A percentile compares a stretch with the other conserved stretches of the same genome.
Evolutionary conservation across 352 stramenopile genomes (phyloP).

Genomic region (Globisporangium ultimum): DNA sequence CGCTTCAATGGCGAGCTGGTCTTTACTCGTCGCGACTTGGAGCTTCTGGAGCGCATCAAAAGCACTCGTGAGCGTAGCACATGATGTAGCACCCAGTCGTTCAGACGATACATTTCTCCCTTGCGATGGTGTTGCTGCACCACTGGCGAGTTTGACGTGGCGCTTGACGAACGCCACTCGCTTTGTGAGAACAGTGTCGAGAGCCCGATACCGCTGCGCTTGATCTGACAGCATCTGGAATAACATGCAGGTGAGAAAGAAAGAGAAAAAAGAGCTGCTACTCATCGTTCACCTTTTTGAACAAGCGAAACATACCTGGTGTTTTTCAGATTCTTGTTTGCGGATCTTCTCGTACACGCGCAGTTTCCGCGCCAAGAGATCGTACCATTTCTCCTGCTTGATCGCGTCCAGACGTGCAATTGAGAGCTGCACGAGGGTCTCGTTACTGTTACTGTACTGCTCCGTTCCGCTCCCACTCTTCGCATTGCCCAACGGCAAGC

Average conservation of each 20-base stretch:
- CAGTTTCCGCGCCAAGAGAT: slow-evolving; percentile 20
- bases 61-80: background rate
- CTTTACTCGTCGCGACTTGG: slow-evolving; percentile 15
- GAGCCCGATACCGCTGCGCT: background rate
- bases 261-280: background rate
- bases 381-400: slow-evolving; percentile 31
- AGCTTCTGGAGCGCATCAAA: slow-evolving; percentile 6
- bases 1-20: slow-evolving; percentile 19
- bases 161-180: slow-evolving; percentile 6
- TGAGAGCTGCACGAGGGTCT: slow-evolving; percentile 29
- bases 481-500: background rate
- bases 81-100: too few species aligned
- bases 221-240: slow-evolving; percentile 7
- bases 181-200: background rate
- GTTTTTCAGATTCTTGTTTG: slow-evolving; percentile 26
- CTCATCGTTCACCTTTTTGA: too few species aligned
- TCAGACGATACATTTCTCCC: too few species aligned
- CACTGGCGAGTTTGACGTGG: background rate
- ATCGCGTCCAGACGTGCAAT: slow-evolving; percentile 38
- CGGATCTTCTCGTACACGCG: slow-evolving; percentile 24
- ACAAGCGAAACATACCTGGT: slow-evolving; percentile 14
- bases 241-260: background rate
- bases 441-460: slow-evolving; percentile 14
- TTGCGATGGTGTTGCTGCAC: background rate
- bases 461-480: background rate